phyloP scores from a whole-genome alignment of 2,329 filamentous ascomycete species.

The Alternaria triticimaculans region DNA sequence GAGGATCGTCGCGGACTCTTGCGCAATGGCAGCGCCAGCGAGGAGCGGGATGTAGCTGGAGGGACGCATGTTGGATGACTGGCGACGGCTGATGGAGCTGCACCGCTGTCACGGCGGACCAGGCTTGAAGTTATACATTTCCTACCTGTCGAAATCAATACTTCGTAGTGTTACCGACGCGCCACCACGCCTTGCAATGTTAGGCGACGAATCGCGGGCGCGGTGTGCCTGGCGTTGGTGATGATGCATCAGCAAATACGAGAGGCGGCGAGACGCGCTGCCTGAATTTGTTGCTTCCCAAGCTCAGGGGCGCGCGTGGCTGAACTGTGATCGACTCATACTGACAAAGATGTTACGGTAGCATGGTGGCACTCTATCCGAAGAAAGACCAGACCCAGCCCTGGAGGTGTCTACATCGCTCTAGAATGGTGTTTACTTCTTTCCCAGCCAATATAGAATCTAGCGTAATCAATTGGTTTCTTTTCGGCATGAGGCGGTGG shows the following conservation, averaged over 20 bases:
- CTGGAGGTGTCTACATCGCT: neutral
- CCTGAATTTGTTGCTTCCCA: slow-evolving; percentile 1
- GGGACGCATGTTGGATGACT: slow-evolving; percentile 26
- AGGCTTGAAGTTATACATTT: neutral
- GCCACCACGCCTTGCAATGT: neutral
- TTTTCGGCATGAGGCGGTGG: neutral
- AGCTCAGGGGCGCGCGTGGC: slow-evolving; percentile 3
- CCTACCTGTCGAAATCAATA: neutral
- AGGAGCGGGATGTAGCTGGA: slow-evolving; percentile 22
- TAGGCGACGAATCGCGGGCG: slow-evolving; percentile 1
- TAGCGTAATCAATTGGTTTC: neutral
- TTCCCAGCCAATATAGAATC: neutral
- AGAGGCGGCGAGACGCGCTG: slow-evolving; percentile 1
- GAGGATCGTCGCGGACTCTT: slow-evolving; percentile 26
- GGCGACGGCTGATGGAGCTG: neutral
- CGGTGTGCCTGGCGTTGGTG: neutral
- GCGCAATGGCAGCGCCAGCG: slow-evolving; percentile 25
- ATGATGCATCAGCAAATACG: slow-evolving; percentile 12
- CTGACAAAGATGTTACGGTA: neutral
- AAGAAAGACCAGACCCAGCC: neutral
- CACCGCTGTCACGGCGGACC: neutral
- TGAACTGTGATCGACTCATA: neutral
- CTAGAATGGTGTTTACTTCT: neutral
- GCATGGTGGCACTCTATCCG: neutral
- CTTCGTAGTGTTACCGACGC: neutral